Base-by-base conservation (phyloP, 306 rosid species). In the Cicer yamashitae region DNA sequence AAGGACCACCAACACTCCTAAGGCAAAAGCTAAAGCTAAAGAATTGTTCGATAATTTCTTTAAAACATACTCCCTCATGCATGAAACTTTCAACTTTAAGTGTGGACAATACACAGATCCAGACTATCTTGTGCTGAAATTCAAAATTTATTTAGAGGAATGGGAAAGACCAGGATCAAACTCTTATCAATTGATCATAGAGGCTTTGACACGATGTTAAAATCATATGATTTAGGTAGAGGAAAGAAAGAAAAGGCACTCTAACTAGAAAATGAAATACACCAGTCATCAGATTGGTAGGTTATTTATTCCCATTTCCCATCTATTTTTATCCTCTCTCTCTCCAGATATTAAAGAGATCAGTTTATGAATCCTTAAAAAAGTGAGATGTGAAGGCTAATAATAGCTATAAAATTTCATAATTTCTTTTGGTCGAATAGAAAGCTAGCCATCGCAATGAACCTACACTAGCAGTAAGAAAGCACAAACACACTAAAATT, bases 91-190 rank as follows among this genome's bases (percentile, higher is more conserved):
- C 62, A 10, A 20, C 4, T 25, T 57, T 39, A 58, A 62, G 11
- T 39, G 25, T 39, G 48, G 13, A n/a, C 48, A 39, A 62, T n/a
- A 8, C 48, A 38, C 3, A 38, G 46, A 40, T 39, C 48, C 13
- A 62, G 30, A 47, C 48, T 62, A 62, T 40, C 47, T 39, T 62
- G 67, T 61, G 67, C 45, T n/a, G 2, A 38, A 61, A 61, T 61
- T 61, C 46, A 61, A 61, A 61, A 34, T 56, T 20, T 20, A 59
- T 11, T 47, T 59, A 61, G 67, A 61, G 67, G 7, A 61, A 61
- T 38, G 44, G 15, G 45, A 14, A 61, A 13, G 46, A 37, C 67
- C n/a, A 61, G 22, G 46, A 61, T n/a, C 46, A 61, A 61, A 61
- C 12, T 38, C 47, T 14, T 61, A 59, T 61, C 67, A 61, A 11